These are phyloP conservation scores for Metarhizium rileyi DNA, from an alignment of 2,329 filamentous ascomycete genomes.

Conservation along the genomic window DNA sequence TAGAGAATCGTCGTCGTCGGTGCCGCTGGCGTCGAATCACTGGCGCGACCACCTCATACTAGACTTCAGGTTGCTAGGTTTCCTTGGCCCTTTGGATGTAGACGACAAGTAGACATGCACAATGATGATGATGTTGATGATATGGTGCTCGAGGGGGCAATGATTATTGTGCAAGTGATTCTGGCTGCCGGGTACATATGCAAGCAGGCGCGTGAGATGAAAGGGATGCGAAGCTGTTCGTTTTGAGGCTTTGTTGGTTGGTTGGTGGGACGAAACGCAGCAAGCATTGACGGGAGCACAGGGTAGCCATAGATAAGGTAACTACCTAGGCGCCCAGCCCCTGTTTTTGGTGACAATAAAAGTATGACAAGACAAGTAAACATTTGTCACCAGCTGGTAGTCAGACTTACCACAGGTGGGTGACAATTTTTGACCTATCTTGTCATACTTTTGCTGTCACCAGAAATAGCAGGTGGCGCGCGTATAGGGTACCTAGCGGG, in stretches of 20 bases:
- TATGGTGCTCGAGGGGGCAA: neutral
- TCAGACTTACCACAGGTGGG: no score
- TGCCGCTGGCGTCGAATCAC: neutral
- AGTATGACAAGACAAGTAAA: no score
- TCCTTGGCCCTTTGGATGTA: neutral
- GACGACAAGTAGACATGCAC: neutral
- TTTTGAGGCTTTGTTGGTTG: neutral
- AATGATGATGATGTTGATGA: neutral
- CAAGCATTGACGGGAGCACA: no score
- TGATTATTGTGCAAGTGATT: neutral
- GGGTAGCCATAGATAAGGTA: no score
- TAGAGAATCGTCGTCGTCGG: neutral
- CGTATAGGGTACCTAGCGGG: no score
- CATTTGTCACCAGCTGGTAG: no score
- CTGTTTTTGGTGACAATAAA: no score
- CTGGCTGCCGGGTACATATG: neutral
- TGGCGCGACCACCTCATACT: slow-evolving; percentile 1
- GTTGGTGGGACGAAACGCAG: neutral
- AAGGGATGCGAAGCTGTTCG: neutral
- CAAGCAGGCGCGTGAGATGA: neutral
- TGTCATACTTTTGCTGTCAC: no score
- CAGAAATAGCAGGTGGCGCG: no score
- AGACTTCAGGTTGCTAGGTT: neutral
- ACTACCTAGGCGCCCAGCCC: no score
- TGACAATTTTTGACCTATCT: no score